Percentiles rank a stretch among this genome's conserved stretches.
phyloP scores from a whole-genome alignment of 2,329 filamentous ascomycete species.

The Mycosphaerelloides madeirae region DNA sequence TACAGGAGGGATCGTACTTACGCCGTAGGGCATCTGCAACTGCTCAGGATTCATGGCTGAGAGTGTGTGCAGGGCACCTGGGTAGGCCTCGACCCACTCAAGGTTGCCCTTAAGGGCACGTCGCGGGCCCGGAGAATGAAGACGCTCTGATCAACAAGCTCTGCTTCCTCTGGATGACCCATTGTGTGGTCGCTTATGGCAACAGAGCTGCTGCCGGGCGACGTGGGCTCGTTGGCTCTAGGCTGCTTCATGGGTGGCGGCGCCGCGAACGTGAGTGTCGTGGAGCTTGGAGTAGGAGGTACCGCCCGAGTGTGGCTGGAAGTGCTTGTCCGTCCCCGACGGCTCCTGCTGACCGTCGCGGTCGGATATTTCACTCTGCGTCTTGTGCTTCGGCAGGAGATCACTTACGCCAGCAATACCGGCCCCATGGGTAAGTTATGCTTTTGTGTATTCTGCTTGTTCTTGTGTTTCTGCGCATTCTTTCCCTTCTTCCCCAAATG shows the following conservation, averaged over 20 bases:
- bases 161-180: conserved; percentile 9
- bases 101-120: conserved; percentile 16
- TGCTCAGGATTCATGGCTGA: conserved; percentile 26
- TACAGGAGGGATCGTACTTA: no score
- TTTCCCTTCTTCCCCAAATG: no score
- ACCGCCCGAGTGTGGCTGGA: no score
- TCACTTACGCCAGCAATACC: no score
- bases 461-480: no score
- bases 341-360: no score
- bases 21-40: conserved; percentile 22
- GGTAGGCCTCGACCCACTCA: conserved; percentile 20
- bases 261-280: conserved; percentile 1
- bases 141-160: conserved; percentile 13
- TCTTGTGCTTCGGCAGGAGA: no score
- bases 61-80: conserved; percentile 18
- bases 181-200: conserved; percentile 14
- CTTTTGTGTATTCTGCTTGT: no score
- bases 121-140: conserved; percentile 11
- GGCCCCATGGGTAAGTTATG: no score
- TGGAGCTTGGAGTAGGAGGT: conserved; percentile 7
- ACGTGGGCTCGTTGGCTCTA: conserved; percentile 1
- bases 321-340: no score
- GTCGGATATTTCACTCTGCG: no score
- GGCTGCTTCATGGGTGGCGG: background rate
- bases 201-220: conserved; percentile 4